Evolutionary conservation across 331 rosid genomes (phyloP).

Genomic region (Prunus yedoensis): DNA sequence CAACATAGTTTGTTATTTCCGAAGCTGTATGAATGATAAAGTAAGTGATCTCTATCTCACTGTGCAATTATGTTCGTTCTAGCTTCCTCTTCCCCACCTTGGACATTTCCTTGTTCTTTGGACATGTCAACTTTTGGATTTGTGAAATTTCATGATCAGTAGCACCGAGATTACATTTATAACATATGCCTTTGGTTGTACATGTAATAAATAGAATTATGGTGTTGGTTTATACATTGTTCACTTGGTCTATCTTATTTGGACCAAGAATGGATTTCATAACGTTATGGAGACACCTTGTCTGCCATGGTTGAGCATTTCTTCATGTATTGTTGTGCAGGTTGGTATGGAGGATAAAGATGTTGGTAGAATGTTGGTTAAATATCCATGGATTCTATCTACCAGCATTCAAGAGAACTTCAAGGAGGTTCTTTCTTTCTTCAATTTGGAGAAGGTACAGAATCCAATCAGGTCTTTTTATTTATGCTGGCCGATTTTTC

Average conservation of each 20-base stretch:
- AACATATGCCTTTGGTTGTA: background rate
- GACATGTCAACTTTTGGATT: background rate
- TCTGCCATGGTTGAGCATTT: constrained; percentile 3
- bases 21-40: background rate
- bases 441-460: constrained; percentile 57
- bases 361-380: constrained; percentile 50
- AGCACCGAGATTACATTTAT: background rate
- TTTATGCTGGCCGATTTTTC: constrained; percentile 10
- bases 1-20: background rate
- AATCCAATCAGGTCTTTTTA: background rate
- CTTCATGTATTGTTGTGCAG: constrained; percentile 39
- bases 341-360: constrained; percentile 47
- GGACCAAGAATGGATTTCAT: background rate
- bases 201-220: background rate
- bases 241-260: background rate
- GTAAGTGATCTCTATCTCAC: background rate
- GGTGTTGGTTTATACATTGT: background rate
- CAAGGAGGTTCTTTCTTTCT: constrained; percentile 48
- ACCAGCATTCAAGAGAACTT: constrained; percentile 64
- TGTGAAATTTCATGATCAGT: background rate
- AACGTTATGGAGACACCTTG: background rate
- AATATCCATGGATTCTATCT: constrained; percentile 84
- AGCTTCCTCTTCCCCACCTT: background rate
- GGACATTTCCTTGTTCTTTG: background rate
- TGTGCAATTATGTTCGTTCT: background rate